Evolutionary conservation across 768 basidiomycete species (phyloP).

Genomic region (Candolleomyces eurysporus): DNA sequence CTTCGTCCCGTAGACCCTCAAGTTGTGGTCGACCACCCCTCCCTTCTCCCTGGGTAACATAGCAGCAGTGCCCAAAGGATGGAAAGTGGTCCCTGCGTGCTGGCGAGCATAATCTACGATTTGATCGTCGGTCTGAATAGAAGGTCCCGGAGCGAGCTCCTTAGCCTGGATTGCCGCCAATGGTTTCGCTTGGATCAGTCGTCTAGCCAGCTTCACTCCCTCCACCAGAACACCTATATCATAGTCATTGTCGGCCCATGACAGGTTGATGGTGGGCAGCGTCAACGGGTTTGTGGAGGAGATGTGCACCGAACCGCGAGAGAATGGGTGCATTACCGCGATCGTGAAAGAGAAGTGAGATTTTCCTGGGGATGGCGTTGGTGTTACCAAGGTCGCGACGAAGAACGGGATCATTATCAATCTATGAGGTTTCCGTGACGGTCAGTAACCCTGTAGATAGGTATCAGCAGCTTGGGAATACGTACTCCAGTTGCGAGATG

Average conservation of each 20-base stretch:
- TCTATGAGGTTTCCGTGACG: neutral
- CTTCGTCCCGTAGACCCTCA: constrained; percentile 30
- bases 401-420: constrained; percentile 4
- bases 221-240: constrained; percentile 18
- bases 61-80: constrained; percentile 20
- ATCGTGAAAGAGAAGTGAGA: constrained; percentile 10
- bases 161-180: constrained; percentile 2
- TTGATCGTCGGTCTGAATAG: constrained; percentile 18
- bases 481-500: constrained; percentile 10
- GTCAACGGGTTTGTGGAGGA: constrained; percentile 8
- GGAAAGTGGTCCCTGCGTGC: constrained; percentile 1
- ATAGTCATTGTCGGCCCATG: constrained; percentile 7
- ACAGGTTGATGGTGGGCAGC: constrained; percentile 13
- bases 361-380: neutral
- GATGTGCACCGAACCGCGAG: constrained; percentile 35
- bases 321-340: constrained; percentile 31
- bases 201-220: constrained; percentile 12
- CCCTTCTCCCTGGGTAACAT: constrained; percentile 27
- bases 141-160: constrained; percentile 16
- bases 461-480: too few species aligned
- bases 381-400: neutral
- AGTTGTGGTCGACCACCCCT: constrained; percentile 30
- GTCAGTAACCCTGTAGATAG: neutral
- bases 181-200: constrained; percentile 9
- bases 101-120: constrained; percentile 5